Evolutionary conservation across 2,329 filamentous ascomycete genomes (phyloP), one percentile per base, ranked within the genome.

Genomic region (Epicoccum nigrum): DNA sequence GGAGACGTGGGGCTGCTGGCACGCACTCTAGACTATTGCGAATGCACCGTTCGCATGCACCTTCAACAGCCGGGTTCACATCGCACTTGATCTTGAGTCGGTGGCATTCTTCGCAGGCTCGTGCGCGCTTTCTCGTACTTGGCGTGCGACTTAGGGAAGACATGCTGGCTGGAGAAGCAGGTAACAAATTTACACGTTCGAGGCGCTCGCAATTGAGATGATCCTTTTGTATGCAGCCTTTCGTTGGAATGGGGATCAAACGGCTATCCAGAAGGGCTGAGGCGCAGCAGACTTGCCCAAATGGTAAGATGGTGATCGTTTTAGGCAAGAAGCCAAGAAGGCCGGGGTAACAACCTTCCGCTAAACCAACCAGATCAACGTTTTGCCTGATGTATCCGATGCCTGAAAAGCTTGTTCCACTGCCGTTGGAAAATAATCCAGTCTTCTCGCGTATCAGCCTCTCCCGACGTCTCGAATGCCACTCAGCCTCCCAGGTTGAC

Each of bases 41-140:
- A 46, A 20, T 60, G 51, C 63, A 68, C 17, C 64, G 46, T 30
- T 65, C 63, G 52, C 64, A 68, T 23, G 49, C 39, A 15, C 45
- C 54, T 37, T 45, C 57, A 20, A 47, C 31, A 6, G 45, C 46
- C 16, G 55, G 52, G 55, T 44, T 64, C 13, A 65, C 49, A 42
- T 67, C 62, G 54, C 64, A 68, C 40, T 67, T 68, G 49, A 68
- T 68, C 46, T 68, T 68, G 13, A 68, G 54, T 17, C 62, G 60
- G 44, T 68, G 64, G 44, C 64, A 68, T 45, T 62, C 63, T 57
- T 67, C 60, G 51, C 64, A 68, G 40, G 64, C 64, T 35, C 64
- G 59, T 43, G 48, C 45, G 15, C 63, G 63, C 51, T 65, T 68
- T 23, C 52, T 59, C 51, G 59, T 63, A 57, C 63, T 46, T 28